Evolutionary conservation across 306 rosid species (phyloP).

Genomic region (Cucurbita maxima): DNA sequence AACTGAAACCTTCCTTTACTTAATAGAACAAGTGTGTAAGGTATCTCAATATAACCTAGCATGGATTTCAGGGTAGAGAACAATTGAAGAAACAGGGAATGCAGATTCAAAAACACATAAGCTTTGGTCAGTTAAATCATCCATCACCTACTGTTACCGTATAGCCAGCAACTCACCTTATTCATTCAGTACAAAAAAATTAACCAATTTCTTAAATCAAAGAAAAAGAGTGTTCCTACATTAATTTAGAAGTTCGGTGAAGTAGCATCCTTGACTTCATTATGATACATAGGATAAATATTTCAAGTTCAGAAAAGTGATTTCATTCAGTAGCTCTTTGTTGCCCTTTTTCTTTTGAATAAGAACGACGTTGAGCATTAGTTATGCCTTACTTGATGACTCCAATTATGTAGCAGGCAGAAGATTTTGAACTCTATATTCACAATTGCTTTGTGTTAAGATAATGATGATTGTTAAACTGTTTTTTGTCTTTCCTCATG

Average conservation of each 20-base stretch:
- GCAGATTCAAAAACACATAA: neutral
- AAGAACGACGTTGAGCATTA: neutral
- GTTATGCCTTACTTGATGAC: neutral
- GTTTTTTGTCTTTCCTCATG: neutral
- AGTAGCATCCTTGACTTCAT: neutral
- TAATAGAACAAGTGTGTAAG: neutral
- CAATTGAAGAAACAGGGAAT: neutral
- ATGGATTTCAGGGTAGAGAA: neutral
- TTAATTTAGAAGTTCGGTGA: neutral
- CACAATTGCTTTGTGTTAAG: neutral
- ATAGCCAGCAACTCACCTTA: neutral
- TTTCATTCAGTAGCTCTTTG: neutral
- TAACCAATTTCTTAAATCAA: neutral
- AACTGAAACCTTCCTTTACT: neutral
- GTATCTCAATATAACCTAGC: neutral
- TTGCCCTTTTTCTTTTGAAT: neutral
- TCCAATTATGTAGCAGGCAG: neutral
- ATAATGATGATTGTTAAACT: neutral
- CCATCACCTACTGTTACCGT: neutral
- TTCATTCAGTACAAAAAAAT: neutral
- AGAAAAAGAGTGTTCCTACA: neutral
- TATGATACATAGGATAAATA: neutral
- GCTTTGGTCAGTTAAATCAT: neutral
- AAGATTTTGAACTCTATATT: neutral
- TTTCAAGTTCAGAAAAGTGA: neutral